phyloP scores from a whole-genome alignment of 345 rosid genomes.

The Rhodamnia argentea region DNA sequence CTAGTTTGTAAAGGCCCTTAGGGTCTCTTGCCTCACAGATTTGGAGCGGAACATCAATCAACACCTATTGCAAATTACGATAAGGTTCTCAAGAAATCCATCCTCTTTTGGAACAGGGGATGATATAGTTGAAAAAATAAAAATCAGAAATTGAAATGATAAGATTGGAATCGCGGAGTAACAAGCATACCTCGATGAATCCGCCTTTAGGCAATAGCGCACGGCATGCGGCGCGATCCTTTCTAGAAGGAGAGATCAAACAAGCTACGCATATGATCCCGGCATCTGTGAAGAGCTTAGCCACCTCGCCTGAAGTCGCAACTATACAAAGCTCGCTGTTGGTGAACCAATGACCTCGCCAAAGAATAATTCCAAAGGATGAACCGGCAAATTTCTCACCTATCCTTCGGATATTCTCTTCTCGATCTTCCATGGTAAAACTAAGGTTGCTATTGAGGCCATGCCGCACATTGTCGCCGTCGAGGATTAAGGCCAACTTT shows the following conservation, averaged over 20 bases:
- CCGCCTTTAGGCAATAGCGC: slow-evolving; percentile 60
- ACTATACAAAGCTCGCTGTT: neutral
- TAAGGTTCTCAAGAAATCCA: neutral
- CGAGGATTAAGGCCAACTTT: slow-evolving; percentile 61
- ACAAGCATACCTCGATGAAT: slow-evolving; percentile 48
- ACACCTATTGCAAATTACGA: slow-evolving; percentile 31
- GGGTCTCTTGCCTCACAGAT: slow-evolving; percentile 80
- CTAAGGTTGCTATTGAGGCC: slow-evolving; percentile 60
- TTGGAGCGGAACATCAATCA: slow-evolving; percentile 59
- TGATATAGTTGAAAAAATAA: neutral
- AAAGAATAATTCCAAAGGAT: neutral
- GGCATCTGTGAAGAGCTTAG: slow-evolving; percentile 74
- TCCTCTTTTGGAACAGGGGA: neutral
- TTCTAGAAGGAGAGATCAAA: slow-evolving; percentile 71
- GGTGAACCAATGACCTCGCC: neutral
- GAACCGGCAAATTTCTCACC: slow-evolving; percentile 18
- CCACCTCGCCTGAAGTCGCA: slow-evolving; percentile 52
- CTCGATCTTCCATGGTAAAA: slow-evolving; percentile 58
- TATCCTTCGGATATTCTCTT: slow-evolving; percentile 58
- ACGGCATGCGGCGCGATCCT: slow-evolving; percentile 56
- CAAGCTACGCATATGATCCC: slow-evolving; percentile 70
- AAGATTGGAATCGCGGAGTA: neutral
- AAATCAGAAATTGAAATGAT: neutral
- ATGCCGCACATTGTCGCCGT: slow-evolving; percentile 71
- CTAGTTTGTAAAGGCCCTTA: slow-evolving; percentile 76